A percentile compares a stretch with the other conserved stretches of the same genome.
phyloP scores from a whole-genome alignment of 306 rosid genomes.

The Dryas alaskensis region DNA sequence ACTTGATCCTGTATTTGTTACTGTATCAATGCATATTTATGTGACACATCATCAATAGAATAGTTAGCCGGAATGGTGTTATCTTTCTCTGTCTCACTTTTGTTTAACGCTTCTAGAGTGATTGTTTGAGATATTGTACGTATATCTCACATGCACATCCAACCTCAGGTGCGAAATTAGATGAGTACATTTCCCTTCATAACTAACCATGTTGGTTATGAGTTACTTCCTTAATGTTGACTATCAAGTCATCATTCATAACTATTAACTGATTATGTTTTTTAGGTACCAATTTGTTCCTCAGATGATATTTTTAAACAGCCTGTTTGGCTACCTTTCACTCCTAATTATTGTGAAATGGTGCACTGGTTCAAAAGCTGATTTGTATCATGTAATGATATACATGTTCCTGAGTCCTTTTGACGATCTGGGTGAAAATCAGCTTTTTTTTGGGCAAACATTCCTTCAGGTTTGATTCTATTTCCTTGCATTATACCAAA shows the following conservation, averaged over 20 bases:
- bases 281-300: constrained; percentile 87
- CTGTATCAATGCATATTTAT: background rate
- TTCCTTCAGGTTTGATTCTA: constrained; percentile 52
- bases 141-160: background rate
- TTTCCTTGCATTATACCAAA: constrained; percentile 1
- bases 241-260: background rate
- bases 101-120: background rate
- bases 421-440: constrained; percentile 78
- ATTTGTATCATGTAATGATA: constrained; percentile 81
- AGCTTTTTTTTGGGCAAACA: constrained; percentile 79
- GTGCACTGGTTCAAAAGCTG: constrained; percentile 88
- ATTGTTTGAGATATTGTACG: background rate
- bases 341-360: constrained; percentile 78
- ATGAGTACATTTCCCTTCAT: too few relatives aligned
- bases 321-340: constrained; percentile 80
- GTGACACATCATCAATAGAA: background rate
- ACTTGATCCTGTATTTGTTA: constrained; percentile 14
- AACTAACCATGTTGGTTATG: background rate
- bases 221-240: background rate
- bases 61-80: background rate
- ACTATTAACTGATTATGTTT: background rate
- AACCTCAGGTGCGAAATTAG: too few relatives aligned
- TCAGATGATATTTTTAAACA: constrained; percentile 76
- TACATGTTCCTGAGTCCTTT: constrained; percentile 88
- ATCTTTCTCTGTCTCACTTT: background rate